Base-by-base conservation (phyloP, 306 rosid species). In the Cicer yamashitae region DNA sequence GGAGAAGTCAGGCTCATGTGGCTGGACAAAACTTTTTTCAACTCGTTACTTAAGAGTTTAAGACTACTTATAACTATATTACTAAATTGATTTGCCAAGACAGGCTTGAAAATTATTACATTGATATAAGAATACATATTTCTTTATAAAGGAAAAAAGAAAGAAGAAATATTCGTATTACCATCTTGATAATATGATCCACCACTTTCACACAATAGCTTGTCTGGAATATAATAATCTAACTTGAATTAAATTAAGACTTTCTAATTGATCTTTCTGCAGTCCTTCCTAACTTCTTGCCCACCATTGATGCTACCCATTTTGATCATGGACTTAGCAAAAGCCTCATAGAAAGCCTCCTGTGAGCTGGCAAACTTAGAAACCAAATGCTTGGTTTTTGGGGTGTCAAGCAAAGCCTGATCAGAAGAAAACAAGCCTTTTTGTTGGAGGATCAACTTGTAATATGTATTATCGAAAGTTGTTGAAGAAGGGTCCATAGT, bases 271-370 rank as follows among this genome's bases (percentile, higher is more conserved):
- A 87, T 72, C 14, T 65, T 73, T 76, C 83, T 82, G 80, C 96
- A 91, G 78, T 91, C 74, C 15, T 79, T 82, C 79, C 96, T 80
- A 50, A 91, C 67, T 70, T 91, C 97, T 75, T 88, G 87, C 7
- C 94, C 94, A 14, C 88, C 86, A 39, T 82, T 60, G 70, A 91
- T 75, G 83, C 81, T 83, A 17, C 94, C 69, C 96, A 71, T 92
- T 88, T 86, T 92, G 79, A 92, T 84, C 93, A 92, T 89, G 3
- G 97, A 88, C 70, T 89, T 66, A 0, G 78, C 93, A 82, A 92
- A 92, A 25, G 91, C 87, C 37, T 88, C 66, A 30, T 77, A 83
- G 62, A 88, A 89, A 39, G 75, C 85, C 47, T 74, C 18, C 56
- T 64, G 17, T 69, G 91, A 84, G 67, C 47, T 20, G 2, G 97